Percentiles rank a stretch among this genome's conserved stretches.
Evolutionary conservation across 1,284 basidiomycete species (phyloP).

Genomic region (Cutaneotrichosporon sp.): DNA sequence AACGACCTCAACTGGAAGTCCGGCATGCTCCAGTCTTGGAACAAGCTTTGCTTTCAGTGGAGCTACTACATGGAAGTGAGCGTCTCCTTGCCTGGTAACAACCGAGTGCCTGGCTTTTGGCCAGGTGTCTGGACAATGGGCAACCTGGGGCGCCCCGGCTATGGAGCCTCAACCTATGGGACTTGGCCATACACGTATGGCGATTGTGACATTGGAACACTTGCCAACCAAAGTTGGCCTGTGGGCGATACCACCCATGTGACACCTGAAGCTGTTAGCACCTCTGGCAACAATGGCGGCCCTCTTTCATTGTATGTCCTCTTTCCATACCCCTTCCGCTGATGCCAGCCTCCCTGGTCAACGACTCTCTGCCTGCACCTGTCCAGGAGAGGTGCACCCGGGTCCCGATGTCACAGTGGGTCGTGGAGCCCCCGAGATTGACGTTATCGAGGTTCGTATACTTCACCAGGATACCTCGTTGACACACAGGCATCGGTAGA

Average conservation of each 20-base stretch:
- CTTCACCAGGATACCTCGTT: background rate
- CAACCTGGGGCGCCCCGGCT: conserved; percentile 77
- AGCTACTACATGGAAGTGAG: conserved; percentile 51
- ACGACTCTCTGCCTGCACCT: conserved; percentile 56
- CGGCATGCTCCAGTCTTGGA: conserved; percentile 53
- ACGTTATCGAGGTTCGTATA: conserved; percentile 51
- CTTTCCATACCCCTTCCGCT: background rate
- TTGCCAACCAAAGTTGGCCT: conserved; percentile 52
- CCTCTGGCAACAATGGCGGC: conserved; percentile 21
- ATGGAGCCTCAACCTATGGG: conserved; percentile 67
- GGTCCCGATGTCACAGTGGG: conserved; percentile 46
- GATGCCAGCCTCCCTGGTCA: conserved; percentile 52
- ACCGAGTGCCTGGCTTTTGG: conserved; percentile 56
- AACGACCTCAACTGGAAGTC: conserved; percentile 69
- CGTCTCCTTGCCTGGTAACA: conserved; percentile 71
- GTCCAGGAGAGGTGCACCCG: conserved; percentile 50
- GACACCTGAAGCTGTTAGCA: conserved; percentile 26
- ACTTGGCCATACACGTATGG: conserved; percentile 58
- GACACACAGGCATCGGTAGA: conserved; percentile 6
- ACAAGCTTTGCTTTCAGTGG: conserved; percentile 80
- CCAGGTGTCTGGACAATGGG: conserved; percentile 87
- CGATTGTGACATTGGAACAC: conserved; percentile 75
- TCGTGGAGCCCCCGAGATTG: conserved; percentile 54
- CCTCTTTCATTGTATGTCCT: conserved; percentile 12
- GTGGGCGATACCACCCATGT: conserved; percentile 33